Evolutionary conservation across 2,329 filamentous ascomycete genomes (phyloP), one percentile per base, ranked within the genome.

Genomic region (Hypoxylon sp.): DNA sequence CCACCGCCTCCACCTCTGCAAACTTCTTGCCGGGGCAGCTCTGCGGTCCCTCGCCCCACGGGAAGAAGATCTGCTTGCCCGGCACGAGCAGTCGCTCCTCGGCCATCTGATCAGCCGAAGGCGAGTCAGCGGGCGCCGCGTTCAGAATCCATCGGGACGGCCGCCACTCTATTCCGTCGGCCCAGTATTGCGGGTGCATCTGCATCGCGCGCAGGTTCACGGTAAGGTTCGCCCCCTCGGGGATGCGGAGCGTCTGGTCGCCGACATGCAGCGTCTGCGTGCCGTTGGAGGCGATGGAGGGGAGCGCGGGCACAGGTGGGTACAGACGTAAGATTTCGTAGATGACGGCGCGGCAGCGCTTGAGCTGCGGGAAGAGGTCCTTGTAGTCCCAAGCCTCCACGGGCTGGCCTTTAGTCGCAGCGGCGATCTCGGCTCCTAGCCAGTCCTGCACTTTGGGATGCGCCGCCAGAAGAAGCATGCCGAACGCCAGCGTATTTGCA

Each of bases 1-100:
- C 68, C 1, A 65, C 63, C 0, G 29, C 59, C 27, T 69, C 61
- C 0, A 69, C 65, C 49, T 57, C 60, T 18, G 64, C 46, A 33
- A 69, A 68, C 23, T 65, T 64, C 33, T 51, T 67, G 7, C 58
- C 58, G 2, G 66, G 65, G 38, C 65, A 68, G 27, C 57, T 61
- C 37, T 66, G 66, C 0, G 61, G 64, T 3, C 63, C 65, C 6
- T 65, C 65, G 4, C 55, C 58, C 63, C 65, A 68, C 2, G 65
- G 60, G 7, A 68, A 59, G 17, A 62, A 67, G 4, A 54, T 60
- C 1, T 41, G 21, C 33, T 56, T 50, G 9, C 42, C 33, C 11
- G 61, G 63, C 11, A 42, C 31, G 21, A 33, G 29, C 1, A 66
- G 24, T 4, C 52, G 23, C 41, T 67, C 60, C 13, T 26, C 31